Conservation (phyloP, 768 basidiomycete species). For the Paxillus rubicundulus region DNA sequence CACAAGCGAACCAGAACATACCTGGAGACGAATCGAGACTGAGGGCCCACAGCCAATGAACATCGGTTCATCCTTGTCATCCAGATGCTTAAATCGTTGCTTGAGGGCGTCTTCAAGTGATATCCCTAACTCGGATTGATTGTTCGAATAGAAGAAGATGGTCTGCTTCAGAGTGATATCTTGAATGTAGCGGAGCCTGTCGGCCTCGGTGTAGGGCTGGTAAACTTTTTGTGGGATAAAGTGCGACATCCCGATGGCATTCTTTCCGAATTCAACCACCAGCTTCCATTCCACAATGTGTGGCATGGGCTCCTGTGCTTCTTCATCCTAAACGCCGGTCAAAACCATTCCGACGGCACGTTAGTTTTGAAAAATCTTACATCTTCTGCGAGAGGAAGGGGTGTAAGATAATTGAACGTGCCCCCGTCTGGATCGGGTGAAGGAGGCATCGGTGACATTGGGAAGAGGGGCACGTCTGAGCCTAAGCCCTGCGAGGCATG, state of each 20-base stretch:
- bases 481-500: slow-evolving; percentile 12
- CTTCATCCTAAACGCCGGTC: slow-evolving; percentile 18
- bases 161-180: slow-evolving; percentile 63
- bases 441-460: slow-evolving; percentile 9
- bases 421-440: slow-evolving; percentile 4
- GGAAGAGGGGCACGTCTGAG: slow-evolving; percentile 7
- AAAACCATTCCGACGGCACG: background rate
- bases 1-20: slow-evolving; percentile 27
- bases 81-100: slow-evolving; percentile 53
- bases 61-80: slow-evolving; percentile 60
- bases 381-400: background rate
- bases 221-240: slow-evolving; percentile 73
- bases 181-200: slow-evolving; percentile 72
- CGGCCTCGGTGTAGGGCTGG: slow-evolving; percentile 73
- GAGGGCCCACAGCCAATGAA: slow-evolving; percentile 75
- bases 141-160: slow-evolving; percentile 57
- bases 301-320: slow-evolving; percentile 17
- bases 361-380: slow-evolving; percentile 10
- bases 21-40: slow-evolving; percentile 77
- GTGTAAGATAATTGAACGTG: background rate
- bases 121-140: slow-evolving; percentile 59
- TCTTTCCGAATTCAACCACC: slow-evolving; percentile 2
- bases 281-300: slow-evolving; percentile 30
- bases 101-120: slow-evolving; percentile 61
- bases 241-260: slow-evolving; percentile 33